Base-by-base conservation (phyloP, 2,329 filamentous ascomycete genomes). In the Alternaria brassicae region DNA sequence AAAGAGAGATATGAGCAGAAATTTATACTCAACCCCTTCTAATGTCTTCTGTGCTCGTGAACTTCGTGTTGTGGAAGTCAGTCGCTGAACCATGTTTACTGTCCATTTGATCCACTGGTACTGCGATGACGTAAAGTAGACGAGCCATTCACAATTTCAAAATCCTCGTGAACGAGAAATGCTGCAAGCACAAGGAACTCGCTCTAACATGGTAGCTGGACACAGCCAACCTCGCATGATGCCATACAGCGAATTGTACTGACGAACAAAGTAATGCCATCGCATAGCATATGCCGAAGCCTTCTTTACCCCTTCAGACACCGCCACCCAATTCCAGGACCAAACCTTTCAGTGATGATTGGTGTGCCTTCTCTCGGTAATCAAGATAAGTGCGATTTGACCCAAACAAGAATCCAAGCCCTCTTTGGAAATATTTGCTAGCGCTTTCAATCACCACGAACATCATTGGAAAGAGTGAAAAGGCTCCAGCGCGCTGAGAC, bases 401-500 rank as follows among this genome's bases (percentile, higher is more conserved):
- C 13, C 23, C 4, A 30, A 3, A 1, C 13, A n/a, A 19, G 6
- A 15, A 25, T 32, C 48, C 47, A 39, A 32, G 6, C 53, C 47
- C 4, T 30, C 13, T 42, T 10, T 28, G 61, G 58, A 61, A 63
- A 61, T 40, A 25, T 56, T 56, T 19, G 19, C 55, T 58, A 53
- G 59, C 15, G 44, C 17, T 15, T 32, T 23, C n/a, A 7, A 15
- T 21, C 32, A 9, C 9, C 19, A 19, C 9, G 13, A 32, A 40
- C 36, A 63, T 61, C 60, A 17, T 36, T 44, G 9, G 57, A 27
- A 28, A 65, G 56, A 17, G 63, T 57, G 48, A 67, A 65, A 60
- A 65, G 12, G 60, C 58, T 6, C 65, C 65, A n/a, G 60, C 56
- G 60, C 56, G 28, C 62, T 60, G 0, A 67, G 60, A 4, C 65